Conservation (phyloP, 345 rosid species). For the Microcos paniculata region DNA sequence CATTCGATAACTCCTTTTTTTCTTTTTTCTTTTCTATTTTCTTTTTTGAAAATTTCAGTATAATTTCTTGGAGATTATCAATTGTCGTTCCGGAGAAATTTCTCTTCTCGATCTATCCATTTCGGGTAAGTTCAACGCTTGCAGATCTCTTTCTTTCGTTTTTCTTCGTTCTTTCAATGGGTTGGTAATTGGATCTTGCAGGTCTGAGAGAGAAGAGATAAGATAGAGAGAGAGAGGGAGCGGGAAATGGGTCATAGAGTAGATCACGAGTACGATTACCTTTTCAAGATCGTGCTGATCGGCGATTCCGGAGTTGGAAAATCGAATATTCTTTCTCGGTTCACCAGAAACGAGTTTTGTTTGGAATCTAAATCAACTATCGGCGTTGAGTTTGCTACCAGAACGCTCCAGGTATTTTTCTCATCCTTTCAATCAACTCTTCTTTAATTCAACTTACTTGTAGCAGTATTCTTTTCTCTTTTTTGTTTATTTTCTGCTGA, state of each 20-base stretch:
- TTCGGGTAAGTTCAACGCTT: constrained; percentile 12
- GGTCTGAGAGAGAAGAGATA: constrained; percentile 26
- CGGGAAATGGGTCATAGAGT: constrained; percentile 49
- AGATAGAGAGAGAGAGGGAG: constrained; percentile 14
- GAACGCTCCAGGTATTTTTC: constrained; percentile 52
- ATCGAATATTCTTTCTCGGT: constrained; percentile 72
- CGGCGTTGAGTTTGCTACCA: constrained; percentile 75
- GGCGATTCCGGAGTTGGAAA: constrained; percentile 84
- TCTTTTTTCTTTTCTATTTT: not conserved
- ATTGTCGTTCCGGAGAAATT: not conserved
- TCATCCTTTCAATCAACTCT: not conserved
- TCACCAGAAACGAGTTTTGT: constrained; percentile 68
- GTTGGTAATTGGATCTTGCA: constrained; percentile 24
- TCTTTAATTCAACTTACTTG: constrained; percentile 7
- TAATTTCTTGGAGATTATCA: not conserved
- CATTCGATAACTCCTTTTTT: not conserved
- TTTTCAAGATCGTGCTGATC: constrained; percentile 76
- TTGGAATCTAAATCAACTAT: constrained; percentile 74
- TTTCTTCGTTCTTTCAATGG: constrained; percentile 8
- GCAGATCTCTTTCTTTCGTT: not conserved
- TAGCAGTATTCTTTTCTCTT: not conserved
- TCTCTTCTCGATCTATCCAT: constrained; percentile 42
- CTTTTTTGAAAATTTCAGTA: not conserved
- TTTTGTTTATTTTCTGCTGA: not conserved
- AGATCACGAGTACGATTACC: constrained; percentile 67